A percentile compares a stretch with the other conserved stretches of the same genome.
Conservation (phyloP, 2,329 filamentous ascomycete species). For the Botrytis medusae region DNA sequence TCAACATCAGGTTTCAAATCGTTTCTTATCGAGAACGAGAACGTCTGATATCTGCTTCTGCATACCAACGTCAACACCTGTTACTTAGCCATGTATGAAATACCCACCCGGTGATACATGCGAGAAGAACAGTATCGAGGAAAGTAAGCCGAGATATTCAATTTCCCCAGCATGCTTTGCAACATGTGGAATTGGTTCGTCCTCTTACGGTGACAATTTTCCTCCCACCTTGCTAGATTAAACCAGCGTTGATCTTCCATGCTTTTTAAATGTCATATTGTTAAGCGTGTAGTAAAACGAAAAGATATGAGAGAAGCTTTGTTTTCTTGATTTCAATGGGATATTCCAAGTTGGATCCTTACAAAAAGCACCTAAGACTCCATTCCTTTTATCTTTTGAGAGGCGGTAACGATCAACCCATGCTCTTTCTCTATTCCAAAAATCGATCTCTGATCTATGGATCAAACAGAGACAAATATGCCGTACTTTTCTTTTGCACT, state of each 20-base stretch:
- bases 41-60: neutral
- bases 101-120: neutral
- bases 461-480: neutral
- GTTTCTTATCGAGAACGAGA: neutral
- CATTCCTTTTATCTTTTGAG: neutral
- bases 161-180: neutral
- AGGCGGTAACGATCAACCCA: neutral
- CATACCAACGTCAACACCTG: neutral
- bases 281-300: neutral
- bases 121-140: neutral
- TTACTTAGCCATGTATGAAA: neutral
- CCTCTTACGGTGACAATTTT: neutral
- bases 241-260: neutral
- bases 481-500: neutral
- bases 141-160: neutral
- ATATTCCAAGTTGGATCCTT: neutral
- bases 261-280: neutral
- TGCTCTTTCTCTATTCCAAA: neutral
- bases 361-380: neutral
- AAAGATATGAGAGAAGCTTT: neutral
- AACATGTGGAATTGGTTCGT: neutral
- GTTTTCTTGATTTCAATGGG: neutral
- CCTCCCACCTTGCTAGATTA: neutral
- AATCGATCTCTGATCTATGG: neutral
- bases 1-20: neutral